Base-by-base conservation (phyloP, 768 basidiomycete species). In the Calocybe gangraenosa region DNA sequence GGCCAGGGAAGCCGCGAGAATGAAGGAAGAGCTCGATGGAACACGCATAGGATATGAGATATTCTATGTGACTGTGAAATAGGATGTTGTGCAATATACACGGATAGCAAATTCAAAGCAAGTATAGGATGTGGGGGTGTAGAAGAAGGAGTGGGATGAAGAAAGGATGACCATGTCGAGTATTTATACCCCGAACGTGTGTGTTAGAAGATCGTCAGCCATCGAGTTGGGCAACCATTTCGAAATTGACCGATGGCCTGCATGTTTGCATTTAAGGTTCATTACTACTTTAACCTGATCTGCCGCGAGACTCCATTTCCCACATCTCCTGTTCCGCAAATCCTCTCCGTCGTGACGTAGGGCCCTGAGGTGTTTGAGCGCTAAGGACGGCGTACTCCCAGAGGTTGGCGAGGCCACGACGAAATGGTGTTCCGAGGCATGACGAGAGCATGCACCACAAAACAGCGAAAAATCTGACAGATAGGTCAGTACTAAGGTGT, bases 381-480 rank as follows among this genome's bases (percentile, higher is more conserved):
- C 72, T 72, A 40, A 76, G 60, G 18, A 71, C 53, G 22, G 64
- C 48, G 47, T 68, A 67, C 36, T 75, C 66, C 77, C 77, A 80
- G 18, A 82, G 53, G 35, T 69, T 69, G 23, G 67, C 65, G 18
- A 79, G 49, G n/a, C 65, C 59, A 21, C 62, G 64, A 37, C 70
- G 63, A 31, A 81, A 61, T 3, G 78, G 65, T 2, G 66, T 64
- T 21, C 84, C 84, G 47, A 85, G 59, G 64, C 84, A 84, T 6
- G 82, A 84, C 25, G 82, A 82, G 40, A 86, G 61, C 48, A 84
- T 61, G 56, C 84, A 87, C 80, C 84, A 84, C 33, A 73, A 71
- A 6, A 84, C 55, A 21, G 74, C 66, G 13, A 74, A 69, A 31
- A 74, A 58, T 31, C 78, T 81, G 54, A 19, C 36, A 32, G 31